Base-by-base conservation (phyloP, 2,329 filamentous ascomycete species). In the Fusarium camptoceras region DNA sequence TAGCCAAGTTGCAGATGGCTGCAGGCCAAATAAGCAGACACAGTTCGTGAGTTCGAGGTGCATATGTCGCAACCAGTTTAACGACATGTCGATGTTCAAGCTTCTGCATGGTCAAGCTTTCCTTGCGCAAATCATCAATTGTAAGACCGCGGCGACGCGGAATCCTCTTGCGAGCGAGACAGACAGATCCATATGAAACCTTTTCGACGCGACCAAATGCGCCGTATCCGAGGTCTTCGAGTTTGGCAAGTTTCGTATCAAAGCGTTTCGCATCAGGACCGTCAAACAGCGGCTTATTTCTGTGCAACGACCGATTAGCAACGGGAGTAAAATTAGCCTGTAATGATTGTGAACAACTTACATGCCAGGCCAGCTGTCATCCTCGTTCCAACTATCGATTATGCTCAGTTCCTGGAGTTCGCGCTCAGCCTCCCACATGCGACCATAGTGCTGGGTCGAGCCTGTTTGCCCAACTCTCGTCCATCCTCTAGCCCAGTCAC, bases 1-100 rank as follows among this genome's bases (percentile, higher is more conserved):
- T 76, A 56, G 77, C 77, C 41, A 86, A 72, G 64, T 83, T 84
- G 75, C 83, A 85, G 9, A 82, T 77, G 22, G 83, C 84, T 27
- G 81, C 83, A 14, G 83, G 84, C 80, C 83, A 85, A 30, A 84
- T 78, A 42, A 85, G 77, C 14, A 86, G 74, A 58, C 81, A 85
- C 7, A 86, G 71, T 58, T 83, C 77, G 60, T 80, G 78, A 12
- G 73, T 75, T 25, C 78, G 78, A 8, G 78, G 76, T 42, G 81
- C 81, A 67, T 86, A 86, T 3, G 83, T 82, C 3, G 83, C 83
- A 20, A 85, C 80, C 24, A 85, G 73, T 70, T 80, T 83, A 59
- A 85, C 79, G 48, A 86, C 82, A 70, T 85, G 84, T 47, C 81
- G 80, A 66, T 86, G 84, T 42, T 81, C 79, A 11, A 86, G 77